phyloP scores from a whole-genome alignment of 2,329 filamentous ascomycete genomes.

The Allantophomopsis lycopodina region DNA sequence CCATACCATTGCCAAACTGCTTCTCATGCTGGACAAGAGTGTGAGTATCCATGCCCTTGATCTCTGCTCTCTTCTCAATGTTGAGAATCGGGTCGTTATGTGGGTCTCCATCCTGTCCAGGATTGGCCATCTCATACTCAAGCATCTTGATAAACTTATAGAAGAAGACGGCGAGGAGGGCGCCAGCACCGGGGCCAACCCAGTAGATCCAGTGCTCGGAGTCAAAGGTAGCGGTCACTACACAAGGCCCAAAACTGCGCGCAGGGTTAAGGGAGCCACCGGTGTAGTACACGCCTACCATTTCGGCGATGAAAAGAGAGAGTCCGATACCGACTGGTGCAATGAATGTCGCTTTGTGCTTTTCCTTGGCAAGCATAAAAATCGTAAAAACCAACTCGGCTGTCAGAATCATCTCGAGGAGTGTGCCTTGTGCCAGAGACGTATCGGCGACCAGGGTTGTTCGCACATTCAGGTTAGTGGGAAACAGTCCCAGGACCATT shows the following conservation, averaged over 20 bases:
- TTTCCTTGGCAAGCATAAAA: conserved; percentile 23
- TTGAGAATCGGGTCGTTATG: too few species aligned
- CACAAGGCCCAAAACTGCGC: conserved; percentile 28
- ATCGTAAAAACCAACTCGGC: conserved; percentile 30
- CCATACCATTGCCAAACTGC: too few species aligned
- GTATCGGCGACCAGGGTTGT: conserved; percentile 24
- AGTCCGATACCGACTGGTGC: conserved; percentile 62
- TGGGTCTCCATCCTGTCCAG: too few species aligned
- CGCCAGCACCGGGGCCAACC: conserved; percentile 33
- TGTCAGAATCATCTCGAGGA: conserved; percentile 31
- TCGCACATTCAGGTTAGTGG: conserved; percentile 24
- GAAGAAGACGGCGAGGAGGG: conserved; percentile 28
- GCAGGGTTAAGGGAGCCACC: conserved; percentile 32
- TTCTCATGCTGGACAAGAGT: too few species aligned
- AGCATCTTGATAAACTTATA: conserved; percentile 33
- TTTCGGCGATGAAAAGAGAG: conserved; percentile 44
- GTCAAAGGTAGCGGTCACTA: conserved; percentile 24
- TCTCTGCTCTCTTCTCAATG: too few species aligned
- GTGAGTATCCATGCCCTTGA: too few species aligned
- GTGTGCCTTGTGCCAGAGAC: conserved; percentile 25
- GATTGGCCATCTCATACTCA: conserved; percentile 29
- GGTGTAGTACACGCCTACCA: conserved; percentile 25
- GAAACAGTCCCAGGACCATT: conserved; percentile 25
- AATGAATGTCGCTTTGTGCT: conserved; percentile 27
- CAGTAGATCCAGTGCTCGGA: conserved; percentile 32